Percentiles rank a stretch among this genome's conserved stretches.
Evolutionary conservation across 768 basidiomycete species (phyloP).

Genomic region (Suillus ampliporus): DNA sequence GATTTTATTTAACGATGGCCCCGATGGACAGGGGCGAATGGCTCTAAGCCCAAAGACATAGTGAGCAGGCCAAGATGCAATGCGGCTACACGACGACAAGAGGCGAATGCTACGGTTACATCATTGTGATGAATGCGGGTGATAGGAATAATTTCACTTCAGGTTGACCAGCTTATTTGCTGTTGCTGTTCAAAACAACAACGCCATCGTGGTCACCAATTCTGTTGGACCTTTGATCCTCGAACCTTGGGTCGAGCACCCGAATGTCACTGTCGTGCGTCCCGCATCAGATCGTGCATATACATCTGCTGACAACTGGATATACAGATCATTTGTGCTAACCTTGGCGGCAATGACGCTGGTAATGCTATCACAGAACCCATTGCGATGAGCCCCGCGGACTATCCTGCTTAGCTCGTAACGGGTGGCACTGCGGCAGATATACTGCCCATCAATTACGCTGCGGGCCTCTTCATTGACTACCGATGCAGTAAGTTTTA

Average conservation of each 20-base stretch:
- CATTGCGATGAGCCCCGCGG: slow-evolving; percentile 61
- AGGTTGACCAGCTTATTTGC: slow-evolving; percentile 47
- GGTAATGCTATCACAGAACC: slow-evolving; percentile 81
- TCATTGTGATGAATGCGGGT: slow-evolving; percentile 60
- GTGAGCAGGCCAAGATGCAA: too few relatives aligned
- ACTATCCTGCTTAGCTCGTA: slow-evolving; percentile 54
- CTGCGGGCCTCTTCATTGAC: slow-evolving; percentile 69
- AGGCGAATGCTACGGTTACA: too few relatives aligned
- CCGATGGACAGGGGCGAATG: too few relatives aligned
- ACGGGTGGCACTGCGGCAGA: slow-evolving; percentile 29
- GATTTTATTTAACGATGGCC: not conserved
- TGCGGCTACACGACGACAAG: too few relatives aligned
- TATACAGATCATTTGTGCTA: slow-evolving; percentile 52
- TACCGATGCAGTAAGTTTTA: slow-evolving; percentile 66
- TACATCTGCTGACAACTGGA: slow-evolving; percentile 21
- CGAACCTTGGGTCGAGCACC: slow-evolving; percentile 77
- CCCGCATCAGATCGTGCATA: slow-evolving; percentile 27
- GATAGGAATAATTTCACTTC: slow-evolving; percentile 44
- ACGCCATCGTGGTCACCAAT: slow-evolving; percentile 83
- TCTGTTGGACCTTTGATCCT: slow-evolving; percentile 73
- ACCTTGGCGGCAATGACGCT: slow-evolving; percentile 73
- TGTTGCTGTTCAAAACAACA: slow-evolving; percentile 71
- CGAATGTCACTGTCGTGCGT: slow-evolving; percentile 74
- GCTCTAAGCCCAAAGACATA: too few relatives aligned
- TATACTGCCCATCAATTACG: slow-evolving; percentile 62